These are phyloP conservation scores for Schwanniomyces polymorphus DNA, from an alignment of 805 yeast species.

Conservation along the genomic window DNA sequence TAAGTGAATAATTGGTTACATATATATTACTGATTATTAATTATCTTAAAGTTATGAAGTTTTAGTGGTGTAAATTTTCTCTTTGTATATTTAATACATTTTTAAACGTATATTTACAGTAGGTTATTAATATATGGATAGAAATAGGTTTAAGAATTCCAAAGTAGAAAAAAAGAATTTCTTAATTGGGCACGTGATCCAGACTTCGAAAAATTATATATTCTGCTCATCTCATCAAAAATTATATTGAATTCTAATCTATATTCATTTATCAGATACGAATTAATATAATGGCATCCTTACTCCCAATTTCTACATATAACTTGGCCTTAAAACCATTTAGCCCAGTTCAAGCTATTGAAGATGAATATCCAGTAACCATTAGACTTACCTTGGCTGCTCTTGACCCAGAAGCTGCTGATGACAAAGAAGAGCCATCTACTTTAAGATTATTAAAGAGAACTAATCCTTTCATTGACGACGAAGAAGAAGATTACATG, in stretches of 20 bases:
- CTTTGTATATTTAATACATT: conserved; percentile 34
- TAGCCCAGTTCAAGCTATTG: conserved; percentile 83
- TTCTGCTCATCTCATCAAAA: background rate
- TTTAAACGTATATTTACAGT: conserved; percentile 4
- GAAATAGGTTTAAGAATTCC: background rate
- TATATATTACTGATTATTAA: conserved; percentile 7
- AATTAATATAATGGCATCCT: conserved; percentile 53
- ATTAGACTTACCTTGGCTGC: conserved; percentile 94
- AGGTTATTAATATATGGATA: background rate
- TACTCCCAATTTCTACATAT: conserved; percentile 85
- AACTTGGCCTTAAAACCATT: conserved; percentile 85
- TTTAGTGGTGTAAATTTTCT: conserved; percentile 16
- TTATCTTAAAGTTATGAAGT: conserved; percentile 10
- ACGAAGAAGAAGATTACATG: conserved; percentile 44
- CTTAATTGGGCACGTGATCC: background rate
- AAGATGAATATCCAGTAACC: conserved; percentile 83
- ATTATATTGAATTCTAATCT: background rate
- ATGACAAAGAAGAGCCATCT: conserved; percentile 79
- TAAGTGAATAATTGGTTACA: conserved; percentile 32
- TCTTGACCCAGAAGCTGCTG: conserved; percentile 85
- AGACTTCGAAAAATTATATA: background rate
- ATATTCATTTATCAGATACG: background rate
- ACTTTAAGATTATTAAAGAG: conserved; percentile 87
- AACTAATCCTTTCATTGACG: conserved; percentile 43
- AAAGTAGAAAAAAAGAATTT: background rate